Base-by-base conservation (phyloP, 805 yeast genomes). In the Hanseniaspora pseudoguilliermondii region DNA sequence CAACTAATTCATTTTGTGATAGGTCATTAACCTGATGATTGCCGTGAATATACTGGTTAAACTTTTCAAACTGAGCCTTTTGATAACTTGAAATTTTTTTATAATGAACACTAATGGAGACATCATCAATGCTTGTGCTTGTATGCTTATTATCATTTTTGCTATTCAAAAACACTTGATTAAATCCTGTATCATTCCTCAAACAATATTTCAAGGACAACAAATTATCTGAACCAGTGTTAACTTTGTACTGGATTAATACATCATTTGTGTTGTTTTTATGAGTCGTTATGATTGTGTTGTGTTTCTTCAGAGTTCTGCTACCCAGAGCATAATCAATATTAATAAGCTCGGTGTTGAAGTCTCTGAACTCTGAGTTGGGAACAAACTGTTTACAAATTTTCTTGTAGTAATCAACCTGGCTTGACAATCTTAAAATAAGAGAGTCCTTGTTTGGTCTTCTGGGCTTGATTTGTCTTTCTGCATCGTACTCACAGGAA, bases 341-440 rank as follows among this genome's bases (percentile, higher is more conserved):
- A 5, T 48, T 18, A 15, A 46, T 39, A 9, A 40, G 46, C 27
- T 40, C 47, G 7, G 29, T 40, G 18, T 16, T 21, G 39, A 48
- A 46, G 39, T 46, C 49, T 34, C 39, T 46, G 21, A 46, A 48
- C n/a, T 48, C 53, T 16, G 41, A 5, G 1, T 39, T 18, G 5
- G 44, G 42, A 18, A 20, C 47, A 32, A 50, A 40, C 9, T 50
- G 54, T 34, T 39, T 49, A 3, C 68, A 65, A 44, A 63, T 63
- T 27, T 60, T 59, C 57, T 63, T 65, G 65, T 69, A 68, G 53
- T 64, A 67, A 9, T 64, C 64, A n/a, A 66, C 54, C 39, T 68
- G 71, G 25, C 61, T 61, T 27, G 63, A 61, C 47, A 68, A 46
- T 49, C 67, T 60, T 36, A 61, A 57, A 5, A 68, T 66, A 16